These are phyloP conservation scores for Gossypium lobatum DNA, from an alignment of 441 rosid genomes.

Conservation along the genomic window DNA sequence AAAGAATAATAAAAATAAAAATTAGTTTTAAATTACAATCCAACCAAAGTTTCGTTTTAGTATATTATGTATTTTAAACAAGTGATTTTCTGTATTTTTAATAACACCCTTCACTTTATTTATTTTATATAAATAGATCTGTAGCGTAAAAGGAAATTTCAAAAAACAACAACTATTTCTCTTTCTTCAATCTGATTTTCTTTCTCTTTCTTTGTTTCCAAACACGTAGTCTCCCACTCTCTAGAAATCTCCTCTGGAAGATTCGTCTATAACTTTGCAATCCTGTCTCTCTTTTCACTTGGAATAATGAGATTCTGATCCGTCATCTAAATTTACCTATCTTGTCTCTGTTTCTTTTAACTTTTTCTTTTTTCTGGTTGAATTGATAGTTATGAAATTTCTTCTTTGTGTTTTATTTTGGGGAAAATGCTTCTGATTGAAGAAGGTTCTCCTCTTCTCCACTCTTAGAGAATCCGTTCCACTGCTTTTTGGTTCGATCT, in stretches of 20 bases:
- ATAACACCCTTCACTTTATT: too few relatives aligned
- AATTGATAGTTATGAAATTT: slow-evolving; percentile 5
- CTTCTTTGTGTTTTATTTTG: neutral
- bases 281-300: neutral
- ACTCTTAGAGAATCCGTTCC: neutral
- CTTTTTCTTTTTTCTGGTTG: neutral
- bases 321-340: neutral
- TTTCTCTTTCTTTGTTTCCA: slow-evolving; percentile 11
- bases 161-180: neutral
- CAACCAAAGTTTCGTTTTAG: too few relatives aligned
- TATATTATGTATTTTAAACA: too few relatives aligned
- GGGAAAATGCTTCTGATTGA: neutral
- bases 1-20: too few relatives aligned
- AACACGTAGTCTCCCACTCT: slow-evolving; percentile 11
- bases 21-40: too few relatives aligned
- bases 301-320: slow-evolving; percentile 30
- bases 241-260: slow-evolving; percentile 13
- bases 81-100: too few relatives aligned
- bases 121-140: too few relatives aligned
- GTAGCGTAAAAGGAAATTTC: neutral
- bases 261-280: slow-evolving; percentile 18
- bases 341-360: neutral
- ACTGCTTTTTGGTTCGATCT: slow-evolving; percentile 7
- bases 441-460: slow-evolving; percentile 1
- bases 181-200: neutral